These are phyloP conservation scores for Cruciata laevipes DNA, from an alignment of 257 asterid genomes.

Conservation along the genomic window DNA sequence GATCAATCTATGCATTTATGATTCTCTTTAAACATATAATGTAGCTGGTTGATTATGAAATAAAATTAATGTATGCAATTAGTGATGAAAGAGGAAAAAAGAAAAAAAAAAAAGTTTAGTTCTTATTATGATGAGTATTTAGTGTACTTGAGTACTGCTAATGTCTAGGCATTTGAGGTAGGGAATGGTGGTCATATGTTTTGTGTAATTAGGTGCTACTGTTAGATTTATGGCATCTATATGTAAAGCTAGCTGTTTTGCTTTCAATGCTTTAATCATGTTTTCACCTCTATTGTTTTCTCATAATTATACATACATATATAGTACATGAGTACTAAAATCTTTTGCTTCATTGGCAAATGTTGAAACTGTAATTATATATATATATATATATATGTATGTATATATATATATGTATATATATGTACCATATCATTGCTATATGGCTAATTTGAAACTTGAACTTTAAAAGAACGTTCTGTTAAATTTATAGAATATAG, in stretches of 20 bases:
- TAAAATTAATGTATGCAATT: neutral
- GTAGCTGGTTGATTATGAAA: neutral
- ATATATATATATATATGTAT: too few species aligned
- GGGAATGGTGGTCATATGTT: conserved; percentile 5
- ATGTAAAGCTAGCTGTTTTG: conserved; percentile 16
- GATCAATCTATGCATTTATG: conserved; percentile 13
- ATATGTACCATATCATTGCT: too few species aligned
- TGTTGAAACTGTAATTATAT: too few species aligned
- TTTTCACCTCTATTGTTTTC: conserved; percentile 7
- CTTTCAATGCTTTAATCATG: conserved; percentile 11
- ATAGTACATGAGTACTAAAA: neutral
- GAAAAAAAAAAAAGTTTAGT: neutral
- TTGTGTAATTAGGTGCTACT: neutral
- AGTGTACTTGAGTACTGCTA: neutral
- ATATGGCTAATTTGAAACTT: too few species aligned
- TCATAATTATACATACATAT: neutral
- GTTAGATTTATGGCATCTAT: conserved; percentile 2
- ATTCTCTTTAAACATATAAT: neutral
- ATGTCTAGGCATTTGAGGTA: neutral
- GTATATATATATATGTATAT: too few species aligned
- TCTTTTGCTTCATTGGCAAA: neutral
- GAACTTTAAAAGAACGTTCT: too few species aligned
- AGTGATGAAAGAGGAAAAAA: neutral
- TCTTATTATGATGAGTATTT: neutral
- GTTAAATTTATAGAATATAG: too few species aligned